Evolutionary conservation across 306 rosid genomes (phyloP), one percentile per base, ranked within the genome.

Genomic region (Pterocarpus macrocarpus): DNA sequence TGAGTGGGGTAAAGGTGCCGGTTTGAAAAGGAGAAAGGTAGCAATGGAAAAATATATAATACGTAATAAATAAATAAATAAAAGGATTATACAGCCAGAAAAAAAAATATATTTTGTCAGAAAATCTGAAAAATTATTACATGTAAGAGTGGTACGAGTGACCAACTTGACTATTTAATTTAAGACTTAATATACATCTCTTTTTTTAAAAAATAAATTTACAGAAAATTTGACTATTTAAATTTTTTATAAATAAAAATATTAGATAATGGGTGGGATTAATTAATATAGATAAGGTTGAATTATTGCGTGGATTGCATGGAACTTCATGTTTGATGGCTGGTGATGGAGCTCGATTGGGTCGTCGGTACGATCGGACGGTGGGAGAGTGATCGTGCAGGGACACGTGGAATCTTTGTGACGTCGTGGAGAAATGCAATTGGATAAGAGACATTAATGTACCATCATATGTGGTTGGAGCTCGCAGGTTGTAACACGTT

Each of bases 401-500:
- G 2, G 70, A 62, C 67, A 22, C 76, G 73, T 22, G 76, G 17
- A 15, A 2, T 11, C 7, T 59, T 28, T 35, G 41, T 49, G 81
- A 49, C 64, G 15, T 17, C 43, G 30, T 79, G 11, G 56, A 30
- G 45, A 64, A 39, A 13, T 5, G 5, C 4, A 11, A 33, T 53
- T 71, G 81, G 87, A 76, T 83, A 86, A 83, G 79, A 38, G 69
- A 38, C 28, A 30, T 66, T 77, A 17, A 64, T 53, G 80, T 10
- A 13, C 84, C 77, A 1, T 15, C 41, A 16, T 8, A 15, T 78
- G 39, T 6, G 75, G 79, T 53, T 75, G 75, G 67, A 39, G 75
- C 49, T 17, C 66, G 47, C 3, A 81, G 33, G 71, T 50, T 69
- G 38, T 7, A 44, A 67, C 82, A 75, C 76, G 85, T 85, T 66